phyloP scores from a whole-genome alignment of 768 basidiomycete species.

The Hericium erinaceus region DNA sequence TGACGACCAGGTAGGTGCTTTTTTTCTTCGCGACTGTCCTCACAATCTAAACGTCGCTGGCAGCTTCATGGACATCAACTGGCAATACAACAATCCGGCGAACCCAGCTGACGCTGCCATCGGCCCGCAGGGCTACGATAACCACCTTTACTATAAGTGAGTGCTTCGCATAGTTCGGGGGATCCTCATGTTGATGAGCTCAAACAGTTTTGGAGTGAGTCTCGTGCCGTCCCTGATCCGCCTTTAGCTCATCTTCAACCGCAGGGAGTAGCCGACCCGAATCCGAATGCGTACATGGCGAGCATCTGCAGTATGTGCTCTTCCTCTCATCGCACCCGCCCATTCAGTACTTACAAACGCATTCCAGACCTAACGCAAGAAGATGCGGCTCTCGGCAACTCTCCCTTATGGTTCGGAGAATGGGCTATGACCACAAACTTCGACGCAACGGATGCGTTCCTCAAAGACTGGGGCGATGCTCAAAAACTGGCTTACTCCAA shows the following conservation, averaged over 20 bases:
- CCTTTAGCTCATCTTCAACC: background rate
- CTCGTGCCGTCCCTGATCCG: background rate
- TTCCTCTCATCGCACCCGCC: background rate
- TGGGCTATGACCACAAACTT: conserved; percentile 62
- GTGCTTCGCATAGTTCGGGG: conserved; percentile 17
- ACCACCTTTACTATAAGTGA: conserved; percentile 71
- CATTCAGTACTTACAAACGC: background rate
- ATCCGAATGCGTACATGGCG: conserved; percentile 52
- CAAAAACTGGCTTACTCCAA: conserved; percentile 59
- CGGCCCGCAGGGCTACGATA: conserved; percentile 70
- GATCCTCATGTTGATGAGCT: background rate
- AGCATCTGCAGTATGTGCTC: conserved; percentile 56
- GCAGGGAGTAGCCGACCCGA: conserved; percentile 63
- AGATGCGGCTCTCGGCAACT: conserved; percentile 35
- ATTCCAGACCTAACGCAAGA: conserved; percentile 42
- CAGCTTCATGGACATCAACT: conserved; percentile 77
- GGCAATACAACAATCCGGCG: conserved; percentile 61
- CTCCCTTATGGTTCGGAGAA: conserved; percentile 48
- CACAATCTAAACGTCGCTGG: background rate
- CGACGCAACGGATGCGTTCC: conserved; percentile 48
- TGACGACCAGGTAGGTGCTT: conserved; percentile 8
- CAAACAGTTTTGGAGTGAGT: conserved; percentile 49
- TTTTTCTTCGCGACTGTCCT: background rate
- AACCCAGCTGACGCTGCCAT: conserved; percentile 63
- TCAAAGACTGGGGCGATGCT: conserved; percentile 64